Evolutionary conservation across 257 asterid species (phyloP), one percentile per base, ranked within the genome.

Genomic region (Capsicum baccatum): DNA sequence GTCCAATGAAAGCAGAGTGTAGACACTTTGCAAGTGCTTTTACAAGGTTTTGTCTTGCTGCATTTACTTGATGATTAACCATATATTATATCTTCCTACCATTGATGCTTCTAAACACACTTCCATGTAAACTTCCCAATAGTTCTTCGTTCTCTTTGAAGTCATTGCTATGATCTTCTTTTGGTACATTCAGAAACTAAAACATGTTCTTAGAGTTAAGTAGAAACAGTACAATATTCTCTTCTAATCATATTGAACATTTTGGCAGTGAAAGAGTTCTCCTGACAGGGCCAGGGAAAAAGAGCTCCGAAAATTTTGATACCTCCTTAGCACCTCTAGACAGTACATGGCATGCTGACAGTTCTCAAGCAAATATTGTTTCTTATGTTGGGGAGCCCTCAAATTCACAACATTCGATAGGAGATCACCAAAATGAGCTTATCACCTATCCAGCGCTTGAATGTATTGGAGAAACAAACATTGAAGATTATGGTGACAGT

Each of bases 1-100:
- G 95, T 86, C 98, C 98, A 9, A 89, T 94, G 96, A 92, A 91
- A 87, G 95, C 89, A 69, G 96, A 93, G 83, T 95, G 98, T 88
- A 90, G 91, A 86, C 98, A 95, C 85, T 94, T 88, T 57, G 94
- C 98, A 2, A 94, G 96, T 79, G 93, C 95, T 71, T 91, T 89
- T 85, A 94, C 96, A 83, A 91, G 98, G 98, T 95, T 54, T 48
- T n/a, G 42, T 42, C 56, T 59, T 69, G 16, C 56, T 26, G 48
- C 4, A 9, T 42, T 63, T 15, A 16, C 48, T 54, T 17, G 67
- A 74, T 42, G 57, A 16, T 57, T 83, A 19, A 33, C 81, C 47
- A 52, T 52, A 50, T 54, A 7, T 21, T 52, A 26, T 17, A 50
- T 69, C 52, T 39, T 48, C 54, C 12, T n/a, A 33, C 14, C 16